Percentiles rank a stretch among this genome's conserved stretches.
These are phyloP conservation scores for Boechera stricta DNA, from an alignment of 345 rosid species.

Conservation along the genomic window DNA sequence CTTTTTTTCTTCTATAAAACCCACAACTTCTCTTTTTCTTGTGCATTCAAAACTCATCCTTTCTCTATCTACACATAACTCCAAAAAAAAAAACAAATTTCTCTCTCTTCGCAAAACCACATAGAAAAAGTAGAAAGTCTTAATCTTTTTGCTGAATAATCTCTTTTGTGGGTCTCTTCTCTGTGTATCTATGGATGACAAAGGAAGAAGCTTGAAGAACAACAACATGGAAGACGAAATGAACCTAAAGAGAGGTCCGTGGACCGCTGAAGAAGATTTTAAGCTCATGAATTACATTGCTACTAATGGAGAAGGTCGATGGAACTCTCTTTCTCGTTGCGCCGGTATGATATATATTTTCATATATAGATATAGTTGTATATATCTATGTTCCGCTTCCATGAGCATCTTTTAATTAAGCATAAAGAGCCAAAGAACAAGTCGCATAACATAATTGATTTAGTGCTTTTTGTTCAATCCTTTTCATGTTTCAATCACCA, in stretches of 20 bases:
- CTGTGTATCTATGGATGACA: constrained; percentile 57
- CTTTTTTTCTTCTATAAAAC: constrained; percentile 53
- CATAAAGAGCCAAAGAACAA: constrained; percentile 41
- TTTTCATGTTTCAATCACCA: constrained; percentile 45
- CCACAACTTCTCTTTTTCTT: constrained; percentile 47
- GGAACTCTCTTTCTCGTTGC: constrained; percentile 85
- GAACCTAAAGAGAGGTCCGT: constrained; percentile 84
- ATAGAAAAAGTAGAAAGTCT: constrained; percentile 26
- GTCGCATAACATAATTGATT: constrained; percentile 45
- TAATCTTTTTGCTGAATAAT: constrained; percentile 41
- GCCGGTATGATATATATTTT: constrained; percentile 63
- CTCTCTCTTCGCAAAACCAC: constrained; percentile 26
- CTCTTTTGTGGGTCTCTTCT: constrained; percentile 35
- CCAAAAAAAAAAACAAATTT: not conserved
- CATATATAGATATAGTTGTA: constrained; percentile 11
- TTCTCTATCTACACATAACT: constrained; percentile 40
- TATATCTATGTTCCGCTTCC: constrained; percentile 20
- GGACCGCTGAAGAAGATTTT: constrained; percentile 91
- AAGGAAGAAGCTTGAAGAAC: constrained; percentile 47
- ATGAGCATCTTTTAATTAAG: constrained; percentile 21
- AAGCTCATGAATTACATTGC: constrained; percentile 85
- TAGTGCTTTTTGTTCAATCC: constrained; percentile 45
- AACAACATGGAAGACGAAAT: constrained; percentile 57
- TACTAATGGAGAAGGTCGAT: constrained; percentile 87
- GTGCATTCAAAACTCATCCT: constrained; percentile 43